A percentile compares a stretch with the other conserved stretches of the same genome.
These are phyloP conservation scores for Nakazawaea molendinolei DNA, from an alignment of 805 yeast species.

Conservation along the genomic window DNA sequence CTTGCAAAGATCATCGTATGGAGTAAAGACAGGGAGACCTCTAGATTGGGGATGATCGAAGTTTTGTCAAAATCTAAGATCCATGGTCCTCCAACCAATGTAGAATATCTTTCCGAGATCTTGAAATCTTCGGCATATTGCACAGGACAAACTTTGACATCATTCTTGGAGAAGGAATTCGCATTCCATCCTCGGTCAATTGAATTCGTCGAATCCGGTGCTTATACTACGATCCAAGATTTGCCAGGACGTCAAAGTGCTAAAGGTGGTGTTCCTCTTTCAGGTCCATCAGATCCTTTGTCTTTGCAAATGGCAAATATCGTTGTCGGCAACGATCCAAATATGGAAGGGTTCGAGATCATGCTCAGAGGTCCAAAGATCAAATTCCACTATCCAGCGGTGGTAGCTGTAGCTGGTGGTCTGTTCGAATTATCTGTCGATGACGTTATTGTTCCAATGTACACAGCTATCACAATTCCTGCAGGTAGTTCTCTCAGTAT, in stretches of 20 bases:
- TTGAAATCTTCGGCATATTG: slow-evolving; percentile 14
- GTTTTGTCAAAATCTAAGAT: slow-evolving; percentile 16
- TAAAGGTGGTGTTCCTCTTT: slow-evolving; percentile 22
- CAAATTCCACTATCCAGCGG: slow-evolving; percentile 20
- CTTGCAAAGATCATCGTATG: slow-evolving; percentile 24
- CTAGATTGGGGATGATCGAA: slow-evolving; percentile 18
- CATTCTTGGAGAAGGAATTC: slow-evolving; percentile 16
- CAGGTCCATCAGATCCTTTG: slow-evolving; percentile 23
- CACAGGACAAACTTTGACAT: slow-evolving; percentile 18
- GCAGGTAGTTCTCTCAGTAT: slow-evolving; percentile 18
- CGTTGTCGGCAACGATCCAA: slow-evolving; percentile 19
- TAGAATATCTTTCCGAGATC: slow-evolving; percentile 19
- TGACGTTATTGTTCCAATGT: slow-evolving; percentile 17
- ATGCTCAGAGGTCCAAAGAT: slow-evolving; percentile 21
- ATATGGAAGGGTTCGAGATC: slow-evolving; percentile 20
- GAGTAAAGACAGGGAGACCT: slow-evolving; percentile 17
- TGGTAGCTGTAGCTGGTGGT: slow-evolving; percentile 21
- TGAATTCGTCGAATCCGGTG: slow-evolving; percentile 32
- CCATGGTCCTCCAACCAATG: slow-evolving; percentile 23
- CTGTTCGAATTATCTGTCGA: slow-evolving; percentile 15
- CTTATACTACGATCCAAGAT: slow-evolving; percentile 49
- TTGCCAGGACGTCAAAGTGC: slow-evolving; percentile 26
- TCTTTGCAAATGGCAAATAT: slow-evolving; percentile 22
- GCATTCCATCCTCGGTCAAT: slow-evolving; percentile 18
- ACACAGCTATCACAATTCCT: slow-evolving; percentile 18